Evolutionary conservation across 768 basidiomycete genomes (phyloP).

Genomic region (Hydnomerulius pinastri): DNA sequence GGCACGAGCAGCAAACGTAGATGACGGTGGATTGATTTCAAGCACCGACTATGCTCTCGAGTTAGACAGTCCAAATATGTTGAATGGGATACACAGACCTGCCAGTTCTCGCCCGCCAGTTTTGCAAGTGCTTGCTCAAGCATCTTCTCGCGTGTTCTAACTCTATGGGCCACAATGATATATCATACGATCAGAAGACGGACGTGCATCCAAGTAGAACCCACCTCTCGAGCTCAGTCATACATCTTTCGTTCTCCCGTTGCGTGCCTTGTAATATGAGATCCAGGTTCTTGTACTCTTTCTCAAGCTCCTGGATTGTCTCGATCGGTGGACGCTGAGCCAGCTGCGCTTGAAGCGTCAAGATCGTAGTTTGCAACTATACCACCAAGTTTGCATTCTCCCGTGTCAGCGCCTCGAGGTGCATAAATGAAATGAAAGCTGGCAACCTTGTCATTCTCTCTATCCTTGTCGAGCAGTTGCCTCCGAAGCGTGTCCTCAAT

Average conservation of each 20-base stretch:
- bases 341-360: constrained; percentile 64
- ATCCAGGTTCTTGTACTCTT: constrained; percentile 75
- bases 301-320: constrained; percentile 62
- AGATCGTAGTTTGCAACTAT: constrained; percentile 65
- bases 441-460: constrained; percentile 69
- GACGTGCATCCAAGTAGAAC: constrained; percentile 13
- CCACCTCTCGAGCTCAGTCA: constrained; percentile 77
- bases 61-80: not conserved
- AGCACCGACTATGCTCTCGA: constrained; percentile 27
- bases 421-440: not conserved
- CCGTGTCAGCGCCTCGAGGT: not conserved
- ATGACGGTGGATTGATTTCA: constrained; percentile 37
- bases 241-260: constrained; percentile 82
- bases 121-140: constrained; percentile 72
- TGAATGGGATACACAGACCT: constrained; percentile 46
- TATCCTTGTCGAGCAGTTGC: constrained; percentile 65
- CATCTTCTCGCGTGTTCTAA: constrained; percentile 70
- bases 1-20: constrained; percentile 29
- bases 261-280: constrained; percentile 79
- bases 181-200: not conserved
- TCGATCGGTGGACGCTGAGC: constrained; percentile 69
- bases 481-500: constrained; percentile 62
- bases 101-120: constrained; percentile 81
- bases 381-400: not conserved
- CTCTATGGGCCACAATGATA: constrained; percentile 44